Percentiles rank a stretch among this genome's conserved stretches.
These are phyloP conservation scores for Paecilomyces dactylethromorphus DNA, from an alignment of 2,329 filamentous ascomycete genomes.

Conservation along the genomic window DNA sequence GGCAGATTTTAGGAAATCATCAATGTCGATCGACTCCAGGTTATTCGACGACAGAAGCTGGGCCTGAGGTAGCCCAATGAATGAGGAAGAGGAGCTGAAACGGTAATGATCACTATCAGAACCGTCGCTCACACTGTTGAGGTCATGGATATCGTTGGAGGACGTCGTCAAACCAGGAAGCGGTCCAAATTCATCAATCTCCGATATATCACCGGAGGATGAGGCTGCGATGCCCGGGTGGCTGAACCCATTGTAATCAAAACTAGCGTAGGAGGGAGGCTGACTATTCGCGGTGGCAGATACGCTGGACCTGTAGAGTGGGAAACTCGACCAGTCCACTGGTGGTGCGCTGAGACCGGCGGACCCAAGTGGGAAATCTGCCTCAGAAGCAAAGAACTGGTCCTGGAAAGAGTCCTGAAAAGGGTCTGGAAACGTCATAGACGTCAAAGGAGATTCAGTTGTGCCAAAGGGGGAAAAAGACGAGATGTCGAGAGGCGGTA, in stretches of 20 bases:
- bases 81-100: slow-evolving; percentile 37
- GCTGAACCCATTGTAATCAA: slow-evolving; percentile 36
- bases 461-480: slow-evolving; percentile 26
- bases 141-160: slow-evolving; percentile 28
- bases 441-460: slow-evolving; percentile 25
- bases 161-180: slow-evolving; percentile 22
- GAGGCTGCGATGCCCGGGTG: slow-evolving; percentile 36
- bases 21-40: slow-evolving; percentile 35
- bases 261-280: slow-evolving; percentile 40
- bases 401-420: slow-evolving; percentile 21
- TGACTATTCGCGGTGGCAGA: slow-evolving; percentile 36
- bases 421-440: slow-evolving; percentile 30
- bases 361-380: slow-evolving; percentile 32
- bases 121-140: slow-evolving; percentile 35
- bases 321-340: slow-evolving; percentile 45
- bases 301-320: slow-evolving; percentile 32
- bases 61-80: slow-evolving; percentile 34
- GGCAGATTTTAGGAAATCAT: slow-evolving; percentile 37
- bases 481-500: slow-evolving; percentile 34
- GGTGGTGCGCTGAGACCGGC: slow-evolving; percentile 34
- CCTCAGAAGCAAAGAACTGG: slow-evolving; percentile 36
- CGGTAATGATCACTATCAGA: slow-evolving; percentile 36
- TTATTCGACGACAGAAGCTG: slow-evolving; percentile 35
- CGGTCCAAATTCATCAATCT: slow-evolving; percentile 38
- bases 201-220: slow-evolving; percentile 44